phyloP scores from a whole-genome alignment of 108 stramenopile genomes.

The Cyclotella sp. region DNA sequence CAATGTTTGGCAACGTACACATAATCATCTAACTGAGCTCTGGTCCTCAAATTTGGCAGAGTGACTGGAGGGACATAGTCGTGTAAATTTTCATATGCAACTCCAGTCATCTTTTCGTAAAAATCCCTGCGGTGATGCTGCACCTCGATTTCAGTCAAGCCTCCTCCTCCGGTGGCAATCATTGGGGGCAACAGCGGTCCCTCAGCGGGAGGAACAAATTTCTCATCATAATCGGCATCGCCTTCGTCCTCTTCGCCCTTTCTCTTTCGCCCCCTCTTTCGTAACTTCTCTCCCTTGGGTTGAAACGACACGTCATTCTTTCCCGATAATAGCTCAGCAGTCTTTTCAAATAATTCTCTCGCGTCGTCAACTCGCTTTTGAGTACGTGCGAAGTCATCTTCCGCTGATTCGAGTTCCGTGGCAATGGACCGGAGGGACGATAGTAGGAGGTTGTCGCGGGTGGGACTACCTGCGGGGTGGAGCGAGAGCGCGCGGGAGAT shows the following conservation, averaged over 20 bases:
- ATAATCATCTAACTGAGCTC: slow-evolving; percentile 37
- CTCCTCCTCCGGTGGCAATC: slow-evolving; percentile 14
- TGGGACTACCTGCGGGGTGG: slow-evolving; percentile 1
- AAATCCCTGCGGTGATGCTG: slow-evolving; percentile 23
- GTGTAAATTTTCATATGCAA: slow-evolving; percentile 9
- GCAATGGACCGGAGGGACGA: slow-evolving; percentile 22
- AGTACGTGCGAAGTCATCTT: slow-evolving; percentile 24
- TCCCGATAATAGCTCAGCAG: slow-evolving; percentile 20
- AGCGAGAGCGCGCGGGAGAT: slow-evolving; percentile 31
- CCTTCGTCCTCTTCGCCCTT: slow-evolving; percentile 23
- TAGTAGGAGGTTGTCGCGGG: slow-evolving; percentile 28
- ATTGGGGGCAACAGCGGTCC: slow-evolving; percentile 30
- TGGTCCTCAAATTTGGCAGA: slow-evolving; percentile 27
- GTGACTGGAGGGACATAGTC: slow-evolving; percentile 19
- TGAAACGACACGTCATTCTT: not conserved
- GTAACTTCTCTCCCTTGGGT: slow-evolving; percentile 19
- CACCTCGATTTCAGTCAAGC: slow-evolving; percentile 20
- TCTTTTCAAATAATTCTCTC: slow-evolving; percentile 30
- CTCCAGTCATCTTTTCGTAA: slow-evolving; percentile 22
- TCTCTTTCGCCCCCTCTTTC: slow-evolving; percentile 24
- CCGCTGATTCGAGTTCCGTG: slow-evolving; percentile 30
- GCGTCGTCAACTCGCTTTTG: slow-evolving; percentile 10
- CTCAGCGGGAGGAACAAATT: slow-evolving; percentile 25
- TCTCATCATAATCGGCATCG: slow-evolving; percentile 15
- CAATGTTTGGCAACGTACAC: slow-evolving; percentile 40